These are phyloP conservation scores for Cucurbita pepo DNA, from an alignment of 306 rosid genomes.

Conservation along the genomic window DNA sequence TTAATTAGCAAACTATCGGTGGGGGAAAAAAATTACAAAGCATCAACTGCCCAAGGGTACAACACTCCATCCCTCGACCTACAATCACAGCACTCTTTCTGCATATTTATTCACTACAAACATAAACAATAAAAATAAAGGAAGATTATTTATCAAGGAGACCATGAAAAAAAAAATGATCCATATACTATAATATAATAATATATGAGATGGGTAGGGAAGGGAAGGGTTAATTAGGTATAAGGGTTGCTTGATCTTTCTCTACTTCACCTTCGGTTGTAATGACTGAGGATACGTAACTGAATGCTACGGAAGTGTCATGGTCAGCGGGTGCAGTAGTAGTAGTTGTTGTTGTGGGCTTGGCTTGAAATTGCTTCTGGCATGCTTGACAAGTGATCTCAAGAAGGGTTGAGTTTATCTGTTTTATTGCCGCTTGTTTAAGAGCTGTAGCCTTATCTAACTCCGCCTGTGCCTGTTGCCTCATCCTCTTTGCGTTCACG, in stretches of 20 bases:
- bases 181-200: not conserved
- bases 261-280: conserved; percentile 46
- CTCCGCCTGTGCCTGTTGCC: conserved; percentile 74
- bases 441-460: conserved; percentile 59
- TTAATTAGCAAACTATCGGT: not conserved
- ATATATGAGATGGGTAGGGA: not conserved
- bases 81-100: not conserved
- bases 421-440: conserved; percentile 58
- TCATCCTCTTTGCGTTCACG: conserved; percentile 60
- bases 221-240: not conserved
- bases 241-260: conserved; percentile 9
- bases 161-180: not conserved
- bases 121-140: too few species aligned
- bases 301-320: conserved; percentile 33
- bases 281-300: conserved; percentile 52
- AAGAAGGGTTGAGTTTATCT: conserved; percentile 64
- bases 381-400: conserved; percentile 90
- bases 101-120: not conserved
- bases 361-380: conserved; percentile 44
- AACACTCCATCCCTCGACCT: not conserved
- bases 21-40: too few species aligned
- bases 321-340: not conserved
- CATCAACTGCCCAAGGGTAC: not conserved
- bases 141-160: not conserved
- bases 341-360: not conserved